Percentiles rank a stretch among this genome's conserved stretches.
phyloP scores from a whole-genome alignment of 164 flowering plant species.

The Chimonanthus praecox region DNA sequence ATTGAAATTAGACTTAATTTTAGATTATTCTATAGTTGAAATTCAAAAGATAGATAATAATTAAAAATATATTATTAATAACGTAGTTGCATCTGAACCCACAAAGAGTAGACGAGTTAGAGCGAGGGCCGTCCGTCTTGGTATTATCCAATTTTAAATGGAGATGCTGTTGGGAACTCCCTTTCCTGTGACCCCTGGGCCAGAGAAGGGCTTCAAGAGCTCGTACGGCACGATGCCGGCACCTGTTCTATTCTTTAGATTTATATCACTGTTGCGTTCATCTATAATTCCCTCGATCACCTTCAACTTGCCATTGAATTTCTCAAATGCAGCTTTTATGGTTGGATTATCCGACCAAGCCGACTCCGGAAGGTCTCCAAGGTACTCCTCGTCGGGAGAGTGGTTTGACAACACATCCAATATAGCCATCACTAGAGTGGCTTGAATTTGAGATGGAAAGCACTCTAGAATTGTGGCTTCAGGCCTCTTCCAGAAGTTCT shows the following conservation, averaged over 20 bases:
- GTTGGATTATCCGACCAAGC: slow-evolving; percentile 26
- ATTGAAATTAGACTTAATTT: too few species aligned
- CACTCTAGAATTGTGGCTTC: slow-evolving; percentile 16
- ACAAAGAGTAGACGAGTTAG: too few species aligned
- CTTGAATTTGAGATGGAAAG: slow-evolving; percentile 37
- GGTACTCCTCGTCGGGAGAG: slow-evolving; percentile 40
- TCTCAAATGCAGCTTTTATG: slow-evolving; percentile 28
- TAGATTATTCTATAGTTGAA: too few species aligned
- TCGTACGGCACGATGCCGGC: slow-evolving; percentile 40
- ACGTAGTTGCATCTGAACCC: too few species aligned
- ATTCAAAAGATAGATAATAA: too few species aligned
- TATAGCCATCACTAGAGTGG: slow-evolving; percentile 32
- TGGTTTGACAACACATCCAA: slow-evolving; percentile 34
- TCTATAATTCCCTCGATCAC: slow-evolving; percentile 33
- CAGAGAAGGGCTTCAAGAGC: slow-evolving; percentile 36
- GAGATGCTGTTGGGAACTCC: slow-evolving; percentile 32
- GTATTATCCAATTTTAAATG: slow-evolving; percentile 14
- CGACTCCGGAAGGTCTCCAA: slow-evolving; percentile 23
- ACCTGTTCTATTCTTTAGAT: slow-evolving; percentile 28
- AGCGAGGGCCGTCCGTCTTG: too few species aligned
- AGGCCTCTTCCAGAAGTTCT: slow-evolving; percentile 23
- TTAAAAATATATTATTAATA: too few species aligned
- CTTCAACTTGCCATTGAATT: slow-evolving; percentile 17
- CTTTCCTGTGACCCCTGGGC: slow-evolving; percentile 26
- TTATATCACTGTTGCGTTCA: slow-evolving; percentile 26